Percentiles rank a stretch among this genome's conserved stretches.
Evolutionary conservation across 208 protist species (phyloP).

Genomic region (Crithidia thermophila): DNA sequence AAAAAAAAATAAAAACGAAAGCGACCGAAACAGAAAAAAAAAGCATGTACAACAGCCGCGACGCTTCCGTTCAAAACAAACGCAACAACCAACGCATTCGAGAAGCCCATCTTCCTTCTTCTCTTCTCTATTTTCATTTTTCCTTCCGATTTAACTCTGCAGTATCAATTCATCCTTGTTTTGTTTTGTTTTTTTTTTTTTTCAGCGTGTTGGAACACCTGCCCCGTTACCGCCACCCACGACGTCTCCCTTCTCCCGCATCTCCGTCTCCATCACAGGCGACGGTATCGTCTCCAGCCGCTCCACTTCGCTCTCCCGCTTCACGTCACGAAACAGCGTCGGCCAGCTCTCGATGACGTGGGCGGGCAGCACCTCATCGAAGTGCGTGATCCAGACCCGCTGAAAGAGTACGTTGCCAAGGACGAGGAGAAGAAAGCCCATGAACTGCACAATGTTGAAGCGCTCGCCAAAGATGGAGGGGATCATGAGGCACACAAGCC

Average conservation of each 20-base stretch:
- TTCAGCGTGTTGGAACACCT: background rate
- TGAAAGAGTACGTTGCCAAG: constrained; percentile 76
- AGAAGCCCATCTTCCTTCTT: background rate
- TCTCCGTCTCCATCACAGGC: constrained; percentile 10
- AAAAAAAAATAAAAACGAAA: background rate
- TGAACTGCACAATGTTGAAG: constrained; percentile 67
- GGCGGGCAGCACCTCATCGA: constrained; percentile 46
- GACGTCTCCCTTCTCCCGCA: background rate
- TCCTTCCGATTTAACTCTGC: background rate
- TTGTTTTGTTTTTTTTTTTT: background rate
- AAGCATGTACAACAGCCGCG: background rate
- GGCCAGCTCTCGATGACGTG: constrained; percentile 37
- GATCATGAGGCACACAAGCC: constrained; percentile 59
- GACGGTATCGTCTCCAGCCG: background rate
- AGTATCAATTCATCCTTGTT: background rate
- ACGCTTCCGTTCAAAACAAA: background rate
- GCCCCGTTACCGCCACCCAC: background rate
- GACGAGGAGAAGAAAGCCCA: constrained; percentile 64
- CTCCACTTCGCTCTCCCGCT: background rate
- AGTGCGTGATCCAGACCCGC: constrained; percentile 43
- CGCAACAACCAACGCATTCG: background rate
- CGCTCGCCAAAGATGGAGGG: constrained; percentile 66
- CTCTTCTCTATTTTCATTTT: background rate
- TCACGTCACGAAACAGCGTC: constrained; percentile 33
- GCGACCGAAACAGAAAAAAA: background rate